A percentile compares a stretch with the other conserved stretches of the same genome.
Evolutionary conservation across 306 rosid species (phyloP).

Genomic region (Quercus rubra): DNA sequence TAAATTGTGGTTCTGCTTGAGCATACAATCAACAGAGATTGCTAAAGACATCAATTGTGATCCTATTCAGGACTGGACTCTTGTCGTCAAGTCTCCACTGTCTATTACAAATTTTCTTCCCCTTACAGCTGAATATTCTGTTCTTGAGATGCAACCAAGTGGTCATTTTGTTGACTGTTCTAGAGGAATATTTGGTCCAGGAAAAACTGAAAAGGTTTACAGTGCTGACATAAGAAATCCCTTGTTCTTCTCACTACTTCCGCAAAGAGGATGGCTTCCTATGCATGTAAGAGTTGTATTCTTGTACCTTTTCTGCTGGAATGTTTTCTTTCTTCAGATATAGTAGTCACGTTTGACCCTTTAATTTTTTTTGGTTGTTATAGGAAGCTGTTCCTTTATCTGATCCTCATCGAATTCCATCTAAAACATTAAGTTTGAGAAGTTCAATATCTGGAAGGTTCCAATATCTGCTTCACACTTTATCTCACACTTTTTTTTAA

Average conservation of each 20-base stretch:
- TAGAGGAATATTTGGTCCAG: constrained; percentile 75
- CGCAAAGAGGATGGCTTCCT: constrained; percentile 97
- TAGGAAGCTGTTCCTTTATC: constrained; percentile 95
- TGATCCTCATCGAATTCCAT: constrained; percentile 66
- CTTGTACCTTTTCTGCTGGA: background rate
- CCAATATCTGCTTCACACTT: constrained; percentile 17
- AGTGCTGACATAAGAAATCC: constrained; percentile 88
- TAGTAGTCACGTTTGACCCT: background rate
- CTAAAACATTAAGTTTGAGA: constrained; percentile 79
- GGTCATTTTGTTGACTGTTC: constrained; percentile 73
- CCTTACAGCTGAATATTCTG: constrained; percentile 84
- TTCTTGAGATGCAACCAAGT: constrained; percentile 75
- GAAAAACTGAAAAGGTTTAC: constrained; percentile 67
- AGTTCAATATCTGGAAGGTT: constrained; percentile 98
- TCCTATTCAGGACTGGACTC: constrained; percentile 95
- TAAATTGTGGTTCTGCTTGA: constrained; percentile 80
- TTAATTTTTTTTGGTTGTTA: constrained; percentile 17
- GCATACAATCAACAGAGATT: constrained; percentile 84
- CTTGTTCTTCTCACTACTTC: constrained; percentile 83
- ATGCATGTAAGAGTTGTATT: constrained; percentile 49
- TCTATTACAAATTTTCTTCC: constrained; percentile 85
- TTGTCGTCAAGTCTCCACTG: constrained; percentile 83
- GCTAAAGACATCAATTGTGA: constrained; percentile 86
- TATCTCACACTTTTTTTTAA: background rate
- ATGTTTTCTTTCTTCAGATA: background rate